Evolutionary conservation across 2,329 filamentous ascomycete species (phyloP), one percentile per base, ranked within the genome.

Genomic region (Aspergillus unguis): DNA sequence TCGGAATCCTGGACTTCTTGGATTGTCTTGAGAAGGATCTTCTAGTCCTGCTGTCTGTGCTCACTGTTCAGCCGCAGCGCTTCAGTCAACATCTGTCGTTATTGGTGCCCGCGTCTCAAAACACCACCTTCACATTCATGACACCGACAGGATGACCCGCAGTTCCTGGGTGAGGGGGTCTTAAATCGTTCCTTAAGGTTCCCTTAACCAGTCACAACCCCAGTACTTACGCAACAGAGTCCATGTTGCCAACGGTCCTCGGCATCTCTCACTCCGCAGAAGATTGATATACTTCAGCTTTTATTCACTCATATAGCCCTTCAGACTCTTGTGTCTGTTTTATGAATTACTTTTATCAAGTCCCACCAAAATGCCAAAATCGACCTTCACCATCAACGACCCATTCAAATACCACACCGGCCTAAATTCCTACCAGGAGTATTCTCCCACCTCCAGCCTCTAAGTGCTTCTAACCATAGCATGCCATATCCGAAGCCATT

Each of bases 361-460:
- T 17, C 6, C 1, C n/a, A 10, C 17, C 6, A 50, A 28, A 9
- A 50, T 50, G 48, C 48, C 48, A 6, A 41, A 7, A n/a, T 40
- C 48, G 5, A 50, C 26, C 26, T 50, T 44, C 6, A 31, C 31
- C 26, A 33, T 44, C 10, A 33, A 50, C 31, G 48, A 50, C 27
- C 48, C 48, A 1, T 50, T 35, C 28, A 25, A 35, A 36, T 50
- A 50, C 17, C 40, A 29, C 27, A 17, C 42, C 40, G 26, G 32
- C 26, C 40, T 50, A 3, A 50, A 44, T 35, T 50, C 48, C 17
- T 50, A 44, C 31, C 48, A 50, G 37, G 48, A 50, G 48, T 44
- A 44, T 8, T 11, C 3, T 8, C 26, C 27, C 41, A 11, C 6
- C 10, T n/a, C 27, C 5, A 4, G 10, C 7, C 9, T 8, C 38